Percentiles rank a stretch among this genome's conserved stretches.
Evolutionary conservation across 1,284 basidiomycete genomes (phyloP).

Genomic region (Coniferiporia sulphurascens): DNA sequence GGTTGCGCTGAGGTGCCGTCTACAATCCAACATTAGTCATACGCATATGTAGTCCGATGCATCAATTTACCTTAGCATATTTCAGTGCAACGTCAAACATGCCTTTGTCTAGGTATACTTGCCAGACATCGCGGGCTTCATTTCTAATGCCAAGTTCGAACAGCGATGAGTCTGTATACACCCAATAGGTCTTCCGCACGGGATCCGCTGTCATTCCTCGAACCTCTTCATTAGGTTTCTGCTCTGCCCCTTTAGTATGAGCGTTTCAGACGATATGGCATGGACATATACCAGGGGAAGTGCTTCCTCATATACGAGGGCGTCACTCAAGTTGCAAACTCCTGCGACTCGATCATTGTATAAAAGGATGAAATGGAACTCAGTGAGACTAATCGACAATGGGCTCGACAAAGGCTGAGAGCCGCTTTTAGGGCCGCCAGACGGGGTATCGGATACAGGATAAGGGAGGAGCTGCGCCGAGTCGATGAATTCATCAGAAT

Average conservation of each 20-base stretch:
- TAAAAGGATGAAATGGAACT: conserved; percentile 89
- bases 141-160: conserved; percentile 86
- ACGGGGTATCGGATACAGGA: conserved; percentile 35
- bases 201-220: conserved; percentile 78
- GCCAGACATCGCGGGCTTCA: conserved; percentile 95
- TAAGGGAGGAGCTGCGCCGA: conserved; percentile 68
- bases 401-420: conserved; percentile 35
- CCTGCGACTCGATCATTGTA: conserved; percentile 79
- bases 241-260: conserved; percentile 4
- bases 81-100: conserved; percentile 76
- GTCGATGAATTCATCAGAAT: conserved; percentile 75
- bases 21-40: conserved; percentile 29
- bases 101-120: conserved; percentile 78
- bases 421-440: conserved; percentile 16
- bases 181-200: conserved; percentile 89
- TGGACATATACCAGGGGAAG: conserved; percentile 64
- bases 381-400: conserved; percentile 78
- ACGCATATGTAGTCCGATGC: not conserved
- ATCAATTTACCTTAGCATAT: conserved; percentile 66
- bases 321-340: conserved; percentile 79
- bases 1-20: conserved; percentile 82
- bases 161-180: conserved; percentile 86
- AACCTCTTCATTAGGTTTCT: conserved; percentile 74
- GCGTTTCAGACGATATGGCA: not conserved
- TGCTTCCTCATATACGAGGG: conserved; percentile 78